Evolutionary conservation across 805 yeast species (phyloP).

Genomic region (Sungouiella thailandica): DNA sequence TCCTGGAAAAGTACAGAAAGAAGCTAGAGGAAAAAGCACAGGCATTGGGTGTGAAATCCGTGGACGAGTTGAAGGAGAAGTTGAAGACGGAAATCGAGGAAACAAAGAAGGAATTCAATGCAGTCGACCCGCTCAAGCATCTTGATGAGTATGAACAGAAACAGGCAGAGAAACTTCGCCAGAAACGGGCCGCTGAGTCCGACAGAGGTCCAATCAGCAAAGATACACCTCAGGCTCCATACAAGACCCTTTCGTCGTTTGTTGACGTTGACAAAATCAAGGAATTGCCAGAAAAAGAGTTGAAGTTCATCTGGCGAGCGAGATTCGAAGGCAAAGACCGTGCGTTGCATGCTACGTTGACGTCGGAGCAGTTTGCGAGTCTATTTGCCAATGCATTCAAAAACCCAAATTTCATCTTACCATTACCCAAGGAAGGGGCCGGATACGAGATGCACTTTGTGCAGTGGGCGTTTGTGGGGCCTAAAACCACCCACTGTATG

Average conservation of each 20-base stretch:
- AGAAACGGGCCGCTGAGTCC: constrained; percentile 19
- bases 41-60: constrained; percentile 29
- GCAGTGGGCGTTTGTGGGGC: constrained; percentile 90
- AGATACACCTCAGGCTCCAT: constrained; percentile 43
- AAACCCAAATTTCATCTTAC: constrained; percentile 84
- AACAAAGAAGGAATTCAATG: constrained; percentile 51
- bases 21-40: constrained; percentile 34
- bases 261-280: constrained; percentile 63
- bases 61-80: constrained; percentile 59
- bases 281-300: constrained; percentile 52
- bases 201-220: constrained; percentile 33
- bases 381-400: constrained; percentile 62
- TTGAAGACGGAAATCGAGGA: constrained; percentile 56
- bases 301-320: constrained; percentile 85
- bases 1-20: constrained; percentile 19
- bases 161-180: constrained; percentile 25
- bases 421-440: constrained; percentile 62
- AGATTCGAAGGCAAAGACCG: constrained; percentile 62
- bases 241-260: constrained; percentile 67
- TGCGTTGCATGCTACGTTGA: constrained; percentile 61
- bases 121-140: constrained; percentile 65
- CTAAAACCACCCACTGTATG: constrained; percentile 80
- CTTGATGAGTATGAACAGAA: constrained; percentile 51
- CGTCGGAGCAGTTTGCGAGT: constrained; percentile 52
- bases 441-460: constrained; percentile 82